phyloP scores from a whole-genome alignment of 352 stramenopile genomes.

The Phytopythium delawarense region DNA sequence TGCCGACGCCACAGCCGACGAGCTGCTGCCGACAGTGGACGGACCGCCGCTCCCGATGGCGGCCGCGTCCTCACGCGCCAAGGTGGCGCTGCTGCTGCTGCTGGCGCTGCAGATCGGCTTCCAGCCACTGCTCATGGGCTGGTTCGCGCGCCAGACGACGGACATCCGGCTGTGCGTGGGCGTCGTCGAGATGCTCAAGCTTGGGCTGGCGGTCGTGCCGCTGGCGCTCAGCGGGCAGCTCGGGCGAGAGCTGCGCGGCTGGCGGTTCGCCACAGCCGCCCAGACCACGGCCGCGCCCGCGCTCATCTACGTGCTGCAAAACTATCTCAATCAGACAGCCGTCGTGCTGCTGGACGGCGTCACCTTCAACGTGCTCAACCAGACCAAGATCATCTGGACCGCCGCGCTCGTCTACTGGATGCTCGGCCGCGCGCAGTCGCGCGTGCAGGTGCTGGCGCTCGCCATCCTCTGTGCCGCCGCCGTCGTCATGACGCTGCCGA shows the following conservation, averaged over 20 bases:
- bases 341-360: conserved; percentile 75
- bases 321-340: conserved; percentile 77
- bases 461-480: conserved; percentile 62
- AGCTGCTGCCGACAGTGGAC: no score
- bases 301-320: conserved; percentile 82
- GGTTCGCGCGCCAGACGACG: conserved; percentile 53
- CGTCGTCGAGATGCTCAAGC: conserved; percentile 74
- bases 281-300: conserved; percentile 64
- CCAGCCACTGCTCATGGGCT: conserved; percentile 74
- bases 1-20: background rate
- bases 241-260: conserved; percentile 56
- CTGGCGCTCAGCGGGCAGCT: conserved; percentile 48
- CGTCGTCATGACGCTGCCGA: conserved; percentile 67
- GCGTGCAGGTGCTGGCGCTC: conserved; percentile 64
- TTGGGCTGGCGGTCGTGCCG: conserved; percentile 56
- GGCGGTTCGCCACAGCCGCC: conserved; percentile 47
- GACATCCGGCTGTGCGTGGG: conserved; percentile 69
- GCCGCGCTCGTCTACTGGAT: conserved; percentile 78
- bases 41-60: no score
- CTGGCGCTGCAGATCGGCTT: conserved; percentile 73
- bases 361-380: conserved; percentile 85
- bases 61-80: conserved; percentile 19
- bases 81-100: conserved; percentile 54
- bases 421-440: conserved; percentile 64
- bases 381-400: conserved; percentile 89